phyloP scores from a whole-genome alignment of 2,329 filamentous ascomycete genomes.

The Waltergamsia citrina region DNA sequence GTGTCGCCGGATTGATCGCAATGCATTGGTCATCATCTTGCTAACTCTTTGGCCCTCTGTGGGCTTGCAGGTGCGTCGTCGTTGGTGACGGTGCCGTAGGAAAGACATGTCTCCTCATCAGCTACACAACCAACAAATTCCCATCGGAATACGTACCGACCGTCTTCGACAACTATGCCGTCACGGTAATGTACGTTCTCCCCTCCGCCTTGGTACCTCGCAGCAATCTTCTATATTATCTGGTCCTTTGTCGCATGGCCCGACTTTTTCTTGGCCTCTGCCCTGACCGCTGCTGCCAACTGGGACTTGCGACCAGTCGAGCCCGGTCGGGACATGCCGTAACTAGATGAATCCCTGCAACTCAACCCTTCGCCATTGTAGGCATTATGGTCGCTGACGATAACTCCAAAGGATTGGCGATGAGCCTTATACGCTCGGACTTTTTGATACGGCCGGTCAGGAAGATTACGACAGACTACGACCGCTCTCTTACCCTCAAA shows the following conservation, averaged over 20 bases:
- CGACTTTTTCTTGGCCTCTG: too few species aligned
- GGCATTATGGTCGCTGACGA: background rate
- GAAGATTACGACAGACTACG: conserved; percentile 98
- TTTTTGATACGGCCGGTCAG: conserved; percentile 98
- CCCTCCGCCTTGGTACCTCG: too few species aligned
- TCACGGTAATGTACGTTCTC: conserved; percentile 79
- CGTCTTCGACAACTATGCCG: conserved; percentile 99
- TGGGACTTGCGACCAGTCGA: too few species aligned
- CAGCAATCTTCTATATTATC: too few species aligned
- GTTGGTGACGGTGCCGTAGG: conserved; percentile 98
- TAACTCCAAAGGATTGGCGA: conserved; percentile 77
- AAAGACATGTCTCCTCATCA: conserved; percentile 98
- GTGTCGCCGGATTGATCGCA: background rate
- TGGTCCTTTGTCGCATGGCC: too few species aligned
- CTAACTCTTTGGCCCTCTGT: conserved; percentile 11
- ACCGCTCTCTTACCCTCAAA: conserved; percentile 94
- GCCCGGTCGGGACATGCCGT: too few species aligned
- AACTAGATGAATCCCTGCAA: too few species aligned
- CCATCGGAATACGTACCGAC: conserved; percentile 99
- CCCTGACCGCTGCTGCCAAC: too few species aligned
- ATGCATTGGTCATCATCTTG: background rate
- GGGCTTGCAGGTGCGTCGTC: conserved; percentile 72
- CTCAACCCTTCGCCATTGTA: too few species aligned
- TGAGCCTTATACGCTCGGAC: conserved; percentile 91
- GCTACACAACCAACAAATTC: conserved; percentile 99